A percentile compares a stretch with the other conserved stretches of the same genome.
Evolutionary conservation across 495 filamentous ascomycete species (phyloP).

Genomic region (Cercophora sp.): DNA sequence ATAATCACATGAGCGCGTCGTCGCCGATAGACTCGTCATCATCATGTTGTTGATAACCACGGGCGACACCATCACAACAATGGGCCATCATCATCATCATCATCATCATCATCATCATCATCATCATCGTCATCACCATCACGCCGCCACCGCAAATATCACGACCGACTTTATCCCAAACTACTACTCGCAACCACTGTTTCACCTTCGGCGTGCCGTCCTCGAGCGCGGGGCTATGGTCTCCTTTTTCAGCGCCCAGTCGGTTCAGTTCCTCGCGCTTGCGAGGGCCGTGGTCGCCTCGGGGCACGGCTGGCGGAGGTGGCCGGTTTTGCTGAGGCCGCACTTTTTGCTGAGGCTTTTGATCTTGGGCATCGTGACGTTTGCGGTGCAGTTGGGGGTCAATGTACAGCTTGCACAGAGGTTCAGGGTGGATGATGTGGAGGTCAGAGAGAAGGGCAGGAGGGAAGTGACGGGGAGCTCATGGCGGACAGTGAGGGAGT

Average conservation of each 20-base stretch:
- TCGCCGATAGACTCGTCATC: no score
- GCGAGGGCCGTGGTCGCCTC: neutral
- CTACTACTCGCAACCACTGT: no score
- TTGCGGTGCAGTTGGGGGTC: conserved; percentile 3
- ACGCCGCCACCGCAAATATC: no score
- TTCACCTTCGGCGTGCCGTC: neutral
- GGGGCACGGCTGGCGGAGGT: neutral
- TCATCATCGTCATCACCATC: no score
- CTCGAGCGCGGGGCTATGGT: neutral
- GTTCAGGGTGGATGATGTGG: neutral
- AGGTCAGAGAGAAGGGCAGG: neutral
- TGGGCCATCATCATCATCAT: no score
- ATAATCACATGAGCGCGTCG: no score
- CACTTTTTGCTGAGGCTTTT: neutral
- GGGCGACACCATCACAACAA: no score
- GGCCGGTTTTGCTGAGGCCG: neutral
- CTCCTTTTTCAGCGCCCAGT: conserved; percentile 8
- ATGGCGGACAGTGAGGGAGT: no score
- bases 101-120: no score
- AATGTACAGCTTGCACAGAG: conserved; percentile 1
- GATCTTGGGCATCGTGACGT: neutral
- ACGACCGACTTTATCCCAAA: no score
- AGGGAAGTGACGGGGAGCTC: no score
- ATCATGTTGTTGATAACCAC: no score
- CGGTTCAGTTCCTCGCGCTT: neutral